Conservation (phyloP, 169 alveolate genomes). For the Plasmodium chabaudi region DNA sequence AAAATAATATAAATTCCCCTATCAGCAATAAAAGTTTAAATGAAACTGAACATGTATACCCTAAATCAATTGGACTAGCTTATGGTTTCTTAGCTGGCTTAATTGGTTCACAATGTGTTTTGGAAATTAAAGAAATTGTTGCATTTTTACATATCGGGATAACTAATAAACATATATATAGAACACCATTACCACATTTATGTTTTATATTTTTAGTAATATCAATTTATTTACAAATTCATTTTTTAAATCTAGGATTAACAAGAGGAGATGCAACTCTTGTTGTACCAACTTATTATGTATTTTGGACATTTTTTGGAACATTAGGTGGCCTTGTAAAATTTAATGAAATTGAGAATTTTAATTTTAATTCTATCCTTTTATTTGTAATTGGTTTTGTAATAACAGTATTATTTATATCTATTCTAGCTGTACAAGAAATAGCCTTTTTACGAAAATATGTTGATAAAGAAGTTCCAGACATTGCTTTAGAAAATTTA, state of each 20-base stretch:
- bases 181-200: slow-evolving; percentile 84
- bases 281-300: slow-evolving; percentile 89
- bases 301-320: slow-evolving; percentile 89
- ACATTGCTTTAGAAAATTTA: slow-evolving; percentile 78
- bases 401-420: slow-evolving; percentile 80
- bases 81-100: slow-evolving; percentile 89
- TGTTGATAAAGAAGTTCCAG: slow-evolving; percentile 85
- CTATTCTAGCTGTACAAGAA: slow-evolving; percentile 84
- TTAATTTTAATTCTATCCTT: slow-evolving; percentile 79
- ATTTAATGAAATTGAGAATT: slow-evolving; percentile 88
- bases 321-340: slow-evolving; percentile 90
- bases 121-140: slow-evolving; percentile 88
- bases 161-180: slow-evolving; percentile 75
- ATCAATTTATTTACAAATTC: slow-evolving; percentile 87
- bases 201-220: slow-evolving; percentile 82
- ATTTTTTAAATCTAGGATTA: slow-evolving; percentile 87
- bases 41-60: slow-evolving; percentile 74
- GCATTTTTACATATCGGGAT: slow-evolving; percentile 81
- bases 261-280: slow-evolving; percentile 89
- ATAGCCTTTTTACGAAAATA: slow-evolving; percentile 82
- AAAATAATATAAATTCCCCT: slow-evolving; percentile 26
- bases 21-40: slow-evolving; percentile 44
- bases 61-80: slow-evolving; percentile 81
- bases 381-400: slow-evolving; percentile 81
- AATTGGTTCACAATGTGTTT: slow-evolving; percentile 88